These are phyloP conservation scores for Xylariaceae sp. DNA, from an alignment of 2,329 filamentous ascomycete species.

Conservation along the genomic window DNA sequence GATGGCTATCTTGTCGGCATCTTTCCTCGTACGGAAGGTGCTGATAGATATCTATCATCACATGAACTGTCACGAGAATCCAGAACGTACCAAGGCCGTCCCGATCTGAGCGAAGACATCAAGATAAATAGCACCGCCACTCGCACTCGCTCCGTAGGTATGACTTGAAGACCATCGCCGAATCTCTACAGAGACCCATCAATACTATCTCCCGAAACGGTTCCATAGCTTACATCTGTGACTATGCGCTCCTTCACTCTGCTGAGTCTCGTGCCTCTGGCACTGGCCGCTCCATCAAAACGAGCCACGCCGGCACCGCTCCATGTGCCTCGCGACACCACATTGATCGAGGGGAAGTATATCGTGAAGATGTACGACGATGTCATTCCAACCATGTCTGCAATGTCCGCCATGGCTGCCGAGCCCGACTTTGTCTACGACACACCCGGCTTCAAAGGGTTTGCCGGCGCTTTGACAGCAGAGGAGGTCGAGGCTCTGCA, in stretches of 20 bases:
- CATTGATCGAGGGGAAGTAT: conserved; percentile 39
- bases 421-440: conserved; percentile 34
- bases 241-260: conserved; percentile 28
- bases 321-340: conserved; percentile 26
- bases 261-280: conserved; percentile 28
- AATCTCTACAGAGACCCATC: conserved; percentile 12
- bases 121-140: too few relatives aligned
- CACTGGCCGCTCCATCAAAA: conserved; percentile 31
- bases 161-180: too few relatives aligned
- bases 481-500: conserved; percentile 41
- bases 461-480: conserved; percentile 42
- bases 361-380: conserved; percentile 45
- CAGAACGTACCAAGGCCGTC: too few relatives aligned
- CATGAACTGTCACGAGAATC: too few relatives aligned
- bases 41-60: too few relatives aligned
- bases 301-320: conserved; percentile 31
- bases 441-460: conserved; percentile 38
- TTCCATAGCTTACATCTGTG: conserved; percentile 11
- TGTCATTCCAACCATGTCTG: conserved; percentile 31
- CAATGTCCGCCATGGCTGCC: conserved; percentile 23
- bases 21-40: too few relatives aligned
- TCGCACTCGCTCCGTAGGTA: too few relatives aligned
- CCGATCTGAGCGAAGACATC: too few relatives aligned
- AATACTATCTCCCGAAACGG: conserved; percentile 10
- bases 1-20: too few relatives aligned